A percentile compares a stretch with the other conserved stretches of the same genome.
phyloP scores from a whole-genome alignment of 1,284 basidiomycete genomes.

The Rhodotorula sp. region DNA sequence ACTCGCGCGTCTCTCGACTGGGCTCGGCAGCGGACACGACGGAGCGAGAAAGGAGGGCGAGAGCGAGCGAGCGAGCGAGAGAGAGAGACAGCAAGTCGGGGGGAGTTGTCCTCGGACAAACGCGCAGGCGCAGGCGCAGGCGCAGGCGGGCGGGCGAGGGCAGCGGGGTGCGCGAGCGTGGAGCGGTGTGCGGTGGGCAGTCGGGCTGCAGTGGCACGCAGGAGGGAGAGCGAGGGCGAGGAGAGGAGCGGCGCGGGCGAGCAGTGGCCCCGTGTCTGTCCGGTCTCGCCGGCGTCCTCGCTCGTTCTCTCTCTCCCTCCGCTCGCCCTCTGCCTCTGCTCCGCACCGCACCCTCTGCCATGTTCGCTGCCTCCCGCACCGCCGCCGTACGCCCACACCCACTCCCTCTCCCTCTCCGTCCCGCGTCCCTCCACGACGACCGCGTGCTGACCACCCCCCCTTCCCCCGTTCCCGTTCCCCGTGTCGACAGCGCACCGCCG shows the following conservation, averaged over 20 bases:
- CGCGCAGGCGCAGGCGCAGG: no score
- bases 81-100: no score
- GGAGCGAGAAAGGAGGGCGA: no score
- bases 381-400: slow-evolving; percentile 2
- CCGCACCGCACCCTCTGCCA: neutral
- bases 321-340: neutral
- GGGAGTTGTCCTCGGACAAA: no score
- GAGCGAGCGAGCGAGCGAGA: no score
- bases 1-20: no score
- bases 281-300: neutral
- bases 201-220: neutral
- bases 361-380: slow-evolving; percentile 9
- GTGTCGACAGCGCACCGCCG: slow-evolving; percentile 8
- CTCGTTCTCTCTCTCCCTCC: neutral
- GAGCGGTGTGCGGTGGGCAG: no score
- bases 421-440: neutral
- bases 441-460: neutral
- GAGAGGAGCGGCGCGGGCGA: no score
- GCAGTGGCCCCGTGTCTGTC: neutral
- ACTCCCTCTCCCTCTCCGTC: neutral
- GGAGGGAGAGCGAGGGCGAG: neutral
- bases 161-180: no score
- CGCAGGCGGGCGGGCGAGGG: no score
- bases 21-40: no score
- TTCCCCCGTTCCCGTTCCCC: no score